Evolutionary conservation across 2,329 filamentous ascomycete species (phyloP).

Genomic region (Colletotrichum phormii): DNA sequence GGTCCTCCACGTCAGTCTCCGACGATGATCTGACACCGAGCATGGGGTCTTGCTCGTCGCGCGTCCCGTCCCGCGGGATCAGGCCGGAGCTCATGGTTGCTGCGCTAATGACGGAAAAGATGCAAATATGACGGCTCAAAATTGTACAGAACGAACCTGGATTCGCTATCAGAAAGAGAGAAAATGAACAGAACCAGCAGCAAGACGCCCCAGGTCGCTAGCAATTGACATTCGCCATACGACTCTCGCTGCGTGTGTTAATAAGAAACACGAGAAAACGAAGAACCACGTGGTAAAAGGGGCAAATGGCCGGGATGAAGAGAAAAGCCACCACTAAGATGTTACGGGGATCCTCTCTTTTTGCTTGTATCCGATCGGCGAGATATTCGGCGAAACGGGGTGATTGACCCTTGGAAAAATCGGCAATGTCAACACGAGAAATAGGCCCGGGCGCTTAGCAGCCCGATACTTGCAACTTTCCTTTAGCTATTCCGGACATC

Average conservation of each 20-base stretch:
- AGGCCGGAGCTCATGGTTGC: constrained; percentile 25
- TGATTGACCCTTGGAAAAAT: background rate
- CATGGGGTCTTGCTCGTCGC: constrained; percentile 32
- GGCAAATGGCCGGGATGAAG: constrained; percentile 11
- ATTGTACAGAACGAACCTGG: constrained; percentile 13
- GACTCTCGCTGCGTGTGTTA: constrained; percentile 11
- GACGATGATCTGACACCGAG: constrained; percentile 24
- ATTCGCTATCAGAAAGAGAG: background rate
- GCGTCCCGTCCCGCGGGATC: constrained; percentile 34
- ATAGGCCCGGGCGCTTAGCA: background rate
- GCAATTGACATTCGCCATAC: constrained; percentile 18
- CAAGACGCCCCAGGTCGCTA: constrained; percentile 1
- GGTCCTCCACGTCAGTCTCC: constrained; percentile 30
- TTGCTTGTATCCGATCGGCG: constrained; percentile 20
- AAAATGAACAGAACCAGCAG: constrained; percentile 6
- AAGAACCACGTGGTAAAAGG: constrained; percentile 29
- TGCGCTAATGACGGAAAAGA: background rate
- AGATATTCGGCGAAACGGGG: constrained; percentile 15
- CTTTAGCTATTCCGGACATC: background rate
- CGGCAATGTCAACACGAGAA: background rate
- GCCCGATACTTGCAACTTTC: background rate
- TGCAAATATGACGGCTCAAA: background rate
- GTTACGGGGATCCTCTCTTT: constrained; percentile 15
- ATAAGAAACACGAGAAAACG: constrained; percentile 9
- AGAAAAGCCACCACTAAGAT: constrained; percentile 11